Evolutionary conservation across 2,329 filamentous ascomycete genomes (phyloP).

Genomic region (Arthrinium puccinioides): DNA sequence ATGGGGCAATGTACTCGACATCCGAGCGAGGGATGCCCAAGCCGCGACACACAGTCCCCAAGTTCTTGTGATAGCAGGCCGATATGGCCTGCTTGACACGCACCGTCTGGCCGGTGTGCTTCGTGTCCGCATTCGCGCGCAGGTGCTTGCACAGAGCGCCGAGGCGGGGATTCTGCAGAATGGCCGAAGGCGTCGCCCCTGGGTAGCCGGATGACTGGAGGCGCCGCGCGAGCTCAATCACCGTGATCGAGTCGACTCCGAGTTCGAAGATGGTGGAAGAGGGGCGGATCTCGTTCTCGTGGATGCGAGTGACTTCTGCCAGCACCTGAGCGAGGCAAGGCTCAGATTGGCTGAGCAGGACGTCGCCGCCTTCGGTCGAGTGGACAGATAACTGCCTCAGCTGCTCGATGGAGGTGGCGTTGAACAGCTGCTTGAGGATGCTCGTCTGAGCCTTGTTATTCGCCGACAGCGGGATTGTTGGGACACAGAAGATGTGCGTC

Average conservation of each 20-base stretch:
- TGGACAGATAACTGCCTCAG: constrained; percentile 48
- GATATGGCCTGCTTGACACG: constrained; percentile 53
- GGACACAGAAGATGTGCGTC: constrained; percentile 68
- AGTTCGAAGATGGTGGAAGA: constrained; percentile 73
- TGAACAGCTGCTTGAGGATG: constrained; percentile 59
- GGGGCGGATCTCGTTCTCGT: constrained; percentile 35
- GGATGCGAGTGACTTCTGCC: constrained; percentile 40
- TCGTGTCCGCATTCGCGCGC: constrained; percentile 6
- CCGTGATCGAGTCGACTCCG: constrained; percentile 82
- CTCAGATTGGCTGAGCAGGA: constrained; percentile 28
- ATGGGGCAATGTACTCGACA: constrained; percentile 71
- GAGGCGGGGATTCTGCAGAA: constrained; percentile 57
- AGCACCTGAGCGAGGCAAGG: constrained; percentile 46
- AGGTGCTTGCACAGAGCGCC: constrained; percentile 37
- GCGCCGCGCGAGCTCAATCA: constrained; percentile 58
- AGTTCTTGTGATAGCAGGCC: constrained; percentile 57
- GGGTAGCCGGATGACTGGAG: constrained; percentile 57
- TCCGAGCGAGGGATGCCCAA: constrained; percentile 43
- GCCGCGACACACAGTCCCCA: constrained; percentile 39
- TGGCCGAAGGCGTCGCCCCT: constrained; percentile 52
- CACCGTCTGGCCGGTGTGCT: constrained; percentile 21
- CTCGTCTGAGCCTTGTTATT: constrained; percentile 88
- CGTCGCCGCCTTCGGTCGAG: constrained; percentile 29
- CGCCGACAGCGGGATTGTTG: constrained; percentile 68
- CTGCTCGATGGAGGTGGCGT: constrained; percentile 48